phyloP scores from a whole-genome alignment of 495 filamentous ascomycete species.

The Neurospora sp. region DNA sequence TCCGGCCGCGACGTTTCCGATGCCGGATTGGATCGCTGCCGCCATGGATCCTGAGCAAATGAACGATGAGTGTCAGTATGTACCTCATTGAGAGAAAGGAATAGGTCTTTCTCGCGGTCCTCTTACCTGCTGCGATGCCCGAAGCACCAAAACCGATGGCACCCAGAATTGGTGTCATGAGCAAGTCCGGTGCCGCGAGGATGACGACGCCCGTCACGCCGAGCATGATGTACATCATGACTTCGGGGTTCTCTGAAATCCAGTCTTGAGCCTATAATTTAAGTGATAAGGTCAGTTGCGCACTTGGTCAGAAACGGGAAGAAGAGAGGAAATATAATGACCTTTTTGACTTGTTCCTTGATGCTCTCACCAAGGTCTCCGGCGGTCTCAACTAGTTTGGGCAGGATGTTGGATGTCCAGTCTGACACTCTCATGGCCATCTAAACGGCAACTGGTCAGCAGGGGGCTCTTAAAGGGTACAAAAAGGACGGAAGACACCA shows the following conservation, averaged over 20 bases:
- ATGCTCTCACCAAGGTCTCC: neutral
- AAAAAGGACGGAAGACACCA: neutral
- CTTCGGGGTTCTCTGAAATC: neutral
- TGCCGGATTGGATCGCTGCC: neutral
- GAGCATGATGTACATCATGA: neutral
- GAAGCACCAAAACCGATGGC: neutral
- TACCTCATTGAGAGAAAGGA: neutral
- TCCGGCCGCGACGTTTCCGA: neutral
- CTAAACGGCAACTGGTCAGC: neutral
- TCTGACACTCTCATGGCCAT: neutral
- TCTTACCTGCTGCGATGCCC: neutral
- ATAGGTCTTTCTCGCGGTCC: neutral
- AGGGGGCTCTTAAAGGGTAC: neutral
- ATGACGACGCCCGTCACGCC: neutral
- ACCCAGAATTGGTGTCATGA: neutral
- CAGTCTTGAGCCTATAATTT: neutral
- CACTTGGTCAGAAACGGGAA: neutral
- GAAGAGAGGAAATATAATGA: neutral
- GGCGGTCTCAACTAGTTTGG: neutral
- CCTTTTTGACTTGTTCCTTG: neutral
- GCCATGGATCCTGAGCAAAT: neutral
- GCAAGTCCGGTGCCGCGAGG: neutral
- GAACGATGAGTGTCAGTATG: neutral
- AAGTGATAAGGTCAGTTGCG: neutral
- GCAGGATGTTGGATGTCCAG: neutral